These are phyloP conservation scores for Pythium phragmitis DNA, from an alignment of 352 stramenopile genomes.

Conservation along the genomic window DNA sequence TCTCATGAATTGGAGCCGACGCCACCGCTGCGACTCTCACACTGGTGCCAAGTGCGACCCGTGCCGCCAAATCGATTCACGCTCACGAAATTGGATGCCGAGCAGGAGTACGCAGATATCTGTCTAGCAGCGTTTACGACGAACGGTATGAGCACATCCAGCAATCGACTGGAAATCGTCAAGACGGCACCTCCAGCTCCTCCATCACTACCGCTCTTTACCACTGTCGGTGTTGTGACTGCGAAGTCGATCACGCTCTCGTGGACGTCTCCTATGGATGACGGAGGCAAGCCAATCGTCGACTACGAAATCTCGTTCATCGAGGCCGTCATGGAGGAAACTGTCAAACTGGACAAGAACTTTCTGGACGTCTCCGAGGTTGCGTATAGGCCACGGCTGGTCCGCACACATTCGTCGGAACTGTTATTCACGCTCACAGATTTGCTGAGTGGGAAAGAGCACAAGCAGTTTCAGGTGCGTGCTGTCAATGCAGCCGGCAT, in stretches of 20 bases:
- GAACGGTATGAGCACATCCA: slow-evolving; percentile 50
- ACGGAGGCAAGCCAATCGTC: slow-evolving; percentile 51
- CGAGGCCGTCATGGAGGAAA: slow-evolving; percentile 61
- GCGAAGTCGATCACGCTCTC: slow-evolving; percentile 63
- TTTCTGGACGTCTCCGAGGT: slow-evolving; percentile 60
- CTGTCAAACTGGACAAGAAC: slow-evolving; percentile 32
- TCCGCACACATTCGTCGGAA: slow-evolving; percentile 45
- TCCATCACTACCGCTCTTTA: slow-evolving; percentile 47
- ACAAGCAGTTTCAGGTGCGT: slow-evolving; percentile 63
- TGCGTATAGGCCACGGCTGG: slow-evolving; percentile 48
- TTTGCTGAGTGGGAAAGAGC: slow-evolving; percentile 62
- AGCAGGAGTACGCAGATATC: slow-evolving; percentile 52
- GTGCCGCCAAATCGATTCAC: slow-evolving; percentile 47
- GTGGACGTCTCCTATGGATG: slow-evolving; percentile 60
- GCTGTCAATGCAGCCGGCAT: slow-evolving; percentile 61
- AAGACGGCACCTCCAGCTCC: slow-evolving; percentile 33
- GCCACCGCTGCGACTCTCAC: slow-evolving; percentile 33
- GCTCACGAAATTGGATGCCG: slow-evolving; percentile 37
- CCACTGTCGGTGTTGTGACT: slow-evolving; percentile 47
- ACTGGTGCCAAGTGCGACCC: slow-evolving; percentile 55
- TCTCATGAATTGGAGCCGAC: slow-evolving; percentile 24
- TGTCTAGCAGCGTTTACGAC: slow-evolving; percentile 48
- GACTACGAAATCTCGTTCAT: slow-evolving; percentile 71
- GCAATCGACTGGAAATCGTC: slow-evolving; percentile 42
- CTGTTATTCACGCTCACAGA: slow-evolving; percentile 40